A percentile compares a stretch with the other conserved stretches of the same genome.
Evolutionary conservation across 345 rosid species (phyloP).

Genomic region (Pelargonium nanum): DNA sequence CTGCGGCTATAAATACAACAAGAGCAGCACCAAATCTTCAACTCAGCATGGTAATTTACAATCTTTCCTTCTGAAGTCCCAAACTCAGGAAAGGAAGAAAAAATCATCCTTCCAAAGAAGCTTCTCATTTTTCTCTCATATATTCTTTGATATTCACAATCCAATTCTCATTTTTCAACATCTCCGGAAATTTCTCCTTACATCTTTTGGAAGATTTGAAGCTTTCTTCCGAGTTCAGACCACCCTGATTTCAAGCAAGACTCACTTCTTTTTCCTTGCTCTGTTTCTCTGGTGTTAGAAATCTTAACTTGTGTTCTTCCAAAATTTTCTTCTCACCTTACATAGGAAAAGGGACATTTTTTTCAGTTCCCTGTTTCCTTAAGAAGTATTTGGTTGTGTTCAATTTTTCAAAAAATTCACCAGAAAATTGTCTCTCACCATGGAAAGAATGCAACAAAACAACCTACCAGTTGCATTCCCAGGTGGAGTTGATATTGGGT

Average conservation of each 20-base stretch:
- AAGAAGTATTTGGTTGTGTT: not conserved
- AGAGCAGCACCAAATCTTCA: not conserved
- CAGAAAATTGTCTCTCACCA: not conserved
- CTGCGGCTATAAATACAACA: constrained; percentile 34
- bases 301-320: too few relatives aligned
- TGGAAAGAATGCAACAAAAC: constrained; percentile 35
- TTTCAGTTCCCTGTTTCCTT: not conserved
- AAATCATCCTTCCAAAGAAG: too few relatives aligned
- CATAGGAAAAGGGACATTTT: not conserved
- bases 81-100: too few relatives aligned
- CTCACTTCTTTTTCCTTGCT: too few relatives aligned
- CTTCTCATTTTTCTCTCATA: too few relatives aligned
- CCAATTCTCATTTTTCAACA: not conserved
- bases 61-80: not conserved
- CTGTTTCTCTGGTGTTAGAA: too few relatives aligned
- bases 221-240: too few relatives aligned
- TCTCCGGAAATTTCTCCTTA: not conserved
- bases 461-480: constrained; percentile 12
- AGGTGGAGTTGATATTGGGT: constrained; percentile 28
- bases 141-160: not conserved
- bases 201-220: not conserved
- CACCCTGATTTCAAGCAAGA: too few relatives aligned
- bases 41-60: constrained; percentile 4
- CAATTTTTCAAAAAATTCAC: not conserved
- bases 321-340: not conserved